phyloP scores from a whole-genome alignment of 1,284 basidiomycete species.

The Mrakiaceae sp. region DNA sequence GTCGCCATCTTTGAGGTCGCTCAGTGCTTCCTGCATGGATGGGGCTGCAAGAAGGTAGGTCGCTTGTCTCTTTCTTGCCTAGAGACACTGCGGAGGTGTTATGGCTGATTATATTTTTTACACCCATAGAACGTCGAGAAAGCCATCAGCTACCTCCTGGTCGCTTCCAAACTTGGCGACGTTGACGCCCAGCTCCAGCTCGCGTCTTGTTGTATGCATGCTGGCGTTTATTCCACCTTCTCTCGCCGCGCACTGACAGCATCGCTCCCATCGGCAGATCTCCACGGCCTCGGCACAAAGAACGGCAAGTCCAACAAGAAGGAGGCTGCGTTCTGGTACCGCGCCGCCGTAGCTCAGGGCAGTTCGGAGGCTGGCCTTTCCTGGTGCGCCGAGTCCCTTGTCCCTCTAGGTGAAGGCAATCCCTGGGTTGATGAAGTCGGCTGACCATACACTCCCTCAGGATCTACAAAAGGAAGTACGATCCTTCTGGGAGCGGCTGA shows the following conservation, averaged over 20 bases:
- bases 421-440: too few species aligned
- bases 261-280: slow-evolving; percentile 61
- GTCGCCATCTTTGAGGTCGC: slow-evolving; percentile 85
- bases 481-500: too few species aligned
- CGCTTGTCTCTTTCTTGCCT: slow-evolving; percentile 28
- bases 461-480: slow-evolving; percentile 52
- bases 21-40: slow-evolving; percentile 83
- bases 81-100: slow-evolving; percentile 8
- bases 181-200: slow-evolving; percentile 75
- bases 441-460: too few species aligned
- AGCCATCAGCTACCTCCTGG: slow-evolving; percentile 51
- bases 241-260: slow-evolving; percentile 10
- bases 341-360: slow-evolving; percentile 71
- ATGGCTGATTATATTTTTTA: slow-evolving; percentile 41
- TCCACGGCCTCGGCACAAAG: slow-evolving; percentile 62
- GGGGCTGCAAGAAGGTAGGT: slow-evolving; percentile 75
- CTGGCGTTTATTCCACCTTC: background rate
- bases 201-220: slow-evolving; percentile 65
- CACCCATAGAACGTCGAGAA: slow-evolving; percentile 40
- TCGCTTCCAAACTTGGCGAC: slow-evolving; percentile 77
- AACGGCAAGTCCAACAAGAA: slow-evolving; percentile 69
- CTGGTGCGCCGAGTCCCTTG: slow-evolving; percentile 37
- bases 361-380: slow-evolving; percentile 66
- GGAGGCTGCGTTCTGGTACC: slow-evolving; percentile 78
- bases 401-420: too few species aligned